Evolutionary conservation across 495 filamentous ascomycete genomes (phyloP), one percentile per base, ranked within the genome.

Genomic region (Copromyces sp.): DNA sequence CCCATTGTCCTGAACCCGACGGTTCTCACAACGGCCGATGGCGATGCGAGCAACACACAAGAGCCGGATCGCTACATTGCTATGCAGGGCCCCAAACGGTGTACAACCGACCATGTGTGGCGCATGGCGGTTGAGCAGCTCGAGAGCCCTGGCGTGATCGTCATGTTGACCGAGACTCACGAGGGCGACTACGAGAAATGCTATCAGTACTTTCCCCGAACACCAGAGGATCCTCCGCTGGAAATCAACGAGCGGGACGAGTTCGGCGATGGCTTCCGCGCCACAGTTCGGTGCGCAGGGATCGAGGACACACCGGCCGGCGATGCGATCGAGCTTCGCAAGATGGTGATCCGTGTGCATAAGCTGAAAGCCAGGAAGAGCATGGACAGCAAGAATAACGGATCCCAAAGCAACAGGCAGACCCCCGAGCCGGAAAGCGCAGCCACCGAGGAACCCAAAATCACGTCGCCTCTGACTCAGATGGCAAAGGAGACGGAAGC

Each of bases 61-160:
- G 82, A 82, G 47, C 70, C 78, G 8, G 78, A 82, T 72, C 83
- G 82, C 37, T 89, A 88, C 76, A 87, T 89, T 71, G 87, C 85
- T 72, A 88, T 89, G 80, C 83, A 97, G 87, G 95, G 94, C 9
- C 95, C 95, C 1, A 98, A 94, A 80, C 80, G 85, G 74, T 84
- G 86, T 8, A 88, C 87, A 5, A 84, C 90, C 44, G 86, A 90
- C 74, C 92, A 97, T 77, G 91, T 96, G 59, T 99, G 95, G 94
- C 93, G 95, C 74, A 99, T 99, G 95, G 84, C 97, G 38, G 93
- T 93, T 81, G 90, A 97, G 72, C 93, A 98, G 82, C 90, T 90
- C 35, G 81, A 86, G 32, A 89, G 90, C 42, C 90, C 93, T 0
- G 93, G 89, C 3, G 93, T 99, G 32, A 91, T 99, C 69, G 90